phyloP scores from a whole-genome alignment of 768 basidiomycete genomes.

The Hypholoma fasciculare region DNA sequence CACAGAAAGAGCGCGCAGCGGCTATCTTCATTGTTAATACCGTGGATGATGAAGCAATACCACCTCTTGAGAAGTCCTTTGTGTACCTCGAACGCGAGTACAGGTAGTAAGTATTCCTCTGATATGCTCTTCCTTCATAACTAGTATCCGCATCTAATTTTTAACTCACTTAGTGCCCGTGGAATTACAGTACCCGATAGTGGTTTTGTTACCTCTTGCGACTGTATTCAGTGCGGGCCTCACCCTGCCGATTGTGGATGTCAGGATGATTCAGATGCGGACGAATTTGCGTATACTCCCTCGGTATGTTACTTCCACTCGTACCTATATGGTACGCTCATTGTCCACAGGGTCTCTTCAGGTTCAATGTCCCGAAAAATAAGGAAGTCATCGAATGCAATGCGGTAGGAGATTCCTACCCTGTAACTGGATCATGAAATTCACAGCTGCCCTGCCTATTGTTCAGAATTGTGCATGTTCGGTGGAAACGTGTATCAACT shows the following conservation, averaged over 20 bases:
- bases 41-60: slow-evolving; percentile 44
- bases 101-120: slow-evolving; percentile 37
- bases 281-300: slow-evolving; percentile 46
- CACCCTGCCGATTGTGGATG: slow-evolving; percentile 43
- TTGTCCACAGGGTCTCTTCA: slow-evolving; percentile 46
- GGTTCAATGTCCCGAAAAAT: slow-evolving; percentile 41
- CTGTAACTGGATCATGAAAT: background rate
- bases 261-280: slow-evolving; percentile 43
- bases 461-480: slow-evolving; percentile 46
- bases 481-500: slow-evolving; percentile 46
- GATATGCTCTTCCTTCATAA: too few species aligned
- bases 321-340: background rate
- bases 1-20: slow-evolving; percentile 28
- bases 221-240: slow-evolving; percentile 36
- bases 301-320: slow-evolving; percentile 24
- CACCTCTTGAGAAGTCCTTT: slow-evolving; percentile 43
- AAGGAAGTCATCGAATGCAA: slow-evolving; percentile 69
- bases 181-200: slow-evolving; percentile 15
- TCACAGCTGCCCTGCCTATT: background rate
- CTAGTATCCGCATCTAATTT: too few species aligned
- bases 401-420: slow-evolving; percentile 33
- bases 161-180: slow-evolving; percentile 9
- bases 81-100: slow-evolving; percentile 56
- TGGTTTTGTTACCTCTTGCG: slow-evolving; percentile 43
- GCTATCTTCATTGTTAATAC: slow-evolving; percentile 36